A percentile compares a stretch with the other conserved stretches of the same genome.
phyloP scores from a whole-genome alignment of 352 stramenopile genomes.

The Phytophthora pistaciae region DNA sequence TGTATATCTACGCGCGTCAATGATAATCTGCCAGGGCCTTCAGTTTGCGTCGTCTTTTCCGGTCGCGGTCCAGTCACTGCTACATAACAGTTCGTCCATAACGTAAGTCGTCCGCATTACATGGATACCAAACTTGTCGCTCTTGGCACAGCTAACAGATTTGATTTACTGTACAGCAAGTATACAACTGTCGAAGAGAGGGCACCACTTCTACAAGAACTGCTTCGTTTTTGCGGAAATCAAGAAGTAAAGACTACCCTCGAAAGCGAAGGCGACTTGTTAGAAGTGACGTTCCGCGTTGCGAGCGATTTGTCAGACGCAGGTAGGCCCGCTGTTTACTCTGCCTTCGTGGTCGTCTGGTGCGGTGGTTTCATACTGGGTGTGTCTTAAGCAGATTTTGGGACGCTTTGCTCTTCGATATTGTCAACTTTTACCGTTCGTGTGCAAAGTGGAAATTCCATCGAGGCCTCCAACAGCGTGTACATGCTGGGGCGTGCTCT shows the following conservation, averaged over 20 bases:
- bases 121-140: background rate
- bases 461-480: constrained; percentile 39
- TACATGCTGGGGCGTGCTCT: constrained; percentile 69
- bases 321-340: constrained; percentile 38
- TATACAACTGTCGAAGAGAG: constrained; percentile 69
- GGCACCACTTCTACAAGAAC: constrained; percentile 42
- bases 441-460: constrained; percentile 42
- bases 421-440: constrained; percentile 41
- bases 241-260: constrained; percentile 19
- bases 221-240: constrained; percentile 38
- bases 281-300: constrained; percentile 74
- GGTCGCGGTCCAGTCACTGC: constrained; percentile 56
- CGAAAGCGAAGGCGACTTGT: constrained; percentile 52
- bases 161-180: constrained; percentile 48
- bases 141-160: background rate
- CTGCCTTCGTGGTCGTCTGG: background rate
- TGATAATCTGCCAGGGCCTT: constrained; percentile 60
- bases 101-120: constrained; percentile 39
- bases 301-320: constrained; percentile 49
- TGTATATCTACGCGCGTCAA: constrained; percentile 55
- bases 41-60: constrained; percentile 52
- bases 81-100: constrained; percentile 60
- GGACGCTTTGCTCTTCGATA: constrained; percentile 56
- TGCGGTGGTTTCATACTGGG: constrained; percentile 11
- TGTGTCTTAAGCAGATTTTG: constrained; percentile 49